Base-by-base conservation (phyloP, 1,284 basidiomycete species). In the Ustilago loliicola region DNA sequence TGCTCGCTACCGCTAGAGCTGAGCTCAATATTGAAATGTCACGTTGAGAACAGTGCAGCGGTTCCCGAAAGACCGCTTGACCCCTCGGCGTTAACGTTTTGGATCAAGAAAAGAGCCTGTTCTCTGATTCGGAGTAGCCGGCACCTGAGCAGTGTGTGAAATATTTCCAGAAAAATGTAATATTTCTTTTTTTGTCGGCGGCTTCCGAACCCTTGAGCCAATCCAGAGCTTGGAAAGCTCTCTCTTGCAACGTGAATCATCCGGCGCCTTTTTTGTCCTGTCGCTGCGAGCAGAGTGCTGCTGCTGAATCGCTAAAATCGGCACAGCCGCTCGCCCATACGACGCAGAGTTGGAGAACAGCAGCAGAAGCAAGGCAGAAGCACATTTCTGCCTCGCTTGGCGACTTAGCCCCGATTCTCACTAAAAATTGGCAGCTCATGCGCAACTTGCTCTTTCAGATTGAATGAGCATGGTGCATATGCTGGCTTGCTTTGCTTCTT, bases 161-260 rank as follows among this genome's bases (percentile, higher is more conserved):
- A 29, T 25, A 27, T 30, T 25, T 50, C 48, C 48, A 29, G 48
- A 27, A 29, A 50, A 50, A 29, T 6, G 45, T 48, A 27, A 11
- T 29, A 10, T 30, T 19, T 34, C 13, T 34, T 45, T 45, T 45
- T 45, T 8, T 21, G 4, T 45, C 42, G 42, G 51, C 51, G 32
- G 51, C 9, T 21, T 53, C 30, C 29, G 23, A 48, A 48, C 45
- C 45, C 45, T 48, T 48, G 45, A 48, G 45, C 45, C 45, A 48
- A 50, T 50, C 25, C 48, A 27, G 17, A 17, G 42, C 42, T 45
- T 23, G n/a, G n/a, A 25, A 13, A 55, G 21, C 21, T 23, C 51
- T 10, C 32, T 38, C 1, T 32, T 17, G 27, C 36, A 32, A 25
- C 11, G 23, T 55, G 32, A 55, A 32, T 60, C 45, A 60, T 30